These are phyloP conservation scores for Pilasporangium apinafurcum DNA, from an alignment of 352 stramenopile species.

Conservation along the genomic window DNA sequence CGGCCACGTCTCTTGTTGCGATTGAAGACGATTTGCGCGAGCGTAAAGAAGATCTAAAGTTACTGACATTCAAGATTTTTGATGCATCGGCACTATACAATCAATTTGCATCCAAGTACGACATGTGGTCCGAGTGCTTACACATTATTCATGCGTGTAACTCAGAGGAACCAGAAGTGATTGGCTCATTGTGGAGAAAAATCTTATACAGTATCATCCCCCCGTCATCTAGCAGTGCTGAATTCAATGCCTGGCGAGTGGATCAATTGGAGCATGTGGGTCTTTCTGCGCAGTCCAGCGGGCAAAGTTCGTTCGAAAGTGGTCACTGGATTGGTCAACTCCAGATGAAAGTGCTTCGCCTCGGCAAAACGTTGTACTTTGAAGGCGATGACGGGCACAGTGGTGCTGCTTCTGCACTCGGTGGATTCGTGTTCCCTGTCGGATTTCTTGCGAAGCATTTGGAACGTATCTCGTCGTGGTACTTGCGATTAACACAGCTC, in stretches of 20 bases:
- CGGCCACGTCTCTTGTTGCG: conserved; percentile 13
- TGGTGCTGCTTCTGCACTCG: conserved; percentile 19
- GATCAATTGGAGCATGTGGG: conserved; percentile 60
- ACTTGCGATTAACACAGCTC: conserved; percentile 53
- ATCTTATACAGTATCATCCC: conserved; percentile 71
- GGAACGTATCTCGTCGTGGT: conserved; percentile 76
- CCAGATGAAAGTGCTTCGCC: conserved; percentile 64
- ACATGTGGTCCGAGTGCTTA: conserved; percentile 84
- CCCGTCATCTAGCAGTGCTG: conserved; percentile 41
- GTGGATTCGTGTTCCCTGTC: conserved; percentile 69
- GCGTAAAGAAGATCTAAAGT: conserved; percentile 50
- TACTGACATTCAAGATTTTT: conserved; percentile 73
- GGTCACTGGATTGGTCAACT: conserved; percentile 78
- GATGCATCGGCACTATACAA: conserved; percentile 84
- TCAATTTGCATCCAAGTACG: conserved; percentile 77
- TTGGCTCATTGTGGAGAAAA: conserved; percentile 62
- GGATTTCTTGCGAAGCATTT: conserved; percentile 66
- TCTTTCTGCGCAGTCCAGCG: conserved; percentile 28
- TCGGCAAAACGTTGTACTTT: conserved; percentile 71
- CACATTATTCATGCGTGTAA: conserved; percentile 84
- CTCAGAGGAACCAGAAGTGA: conserved; percentile 71
- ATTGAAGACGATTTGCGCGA: conserved; percentile 39
- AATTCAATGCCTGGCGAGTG: conserved; percentile 73
- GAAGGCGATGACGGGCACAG: conserved; percentile 43
- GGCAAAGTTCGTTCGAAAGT: conserved; percentile 57